Evolutionary conservation across 352 stramenopile genomes (phyloP).

Genomic region (Phytophthora pini): DNA sequence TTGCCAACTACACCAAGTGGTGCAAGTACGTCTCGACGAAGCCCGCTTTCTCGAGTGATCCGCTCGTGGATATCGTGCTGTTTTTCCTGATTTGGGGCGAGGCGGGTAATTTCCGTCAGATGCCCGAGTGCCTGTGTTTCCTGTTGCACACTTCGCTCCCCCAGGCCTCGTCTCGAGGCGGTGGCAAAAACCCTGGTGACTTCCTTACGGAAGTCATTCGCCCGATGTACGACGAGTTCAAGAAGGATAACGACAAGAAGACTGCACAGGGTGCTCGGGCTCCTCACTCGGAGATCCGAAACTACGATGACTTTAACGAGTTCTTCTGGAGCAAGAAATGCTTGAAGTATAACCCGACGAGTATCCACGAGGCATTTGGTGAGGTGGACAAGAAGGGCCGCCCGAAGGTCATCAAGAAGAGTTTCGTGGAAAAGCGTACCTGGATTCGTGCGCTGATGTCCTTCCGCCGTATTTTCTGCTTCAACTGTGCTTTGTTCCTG

Average conservation of each 20-base stretch:
- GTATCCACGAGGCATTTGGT: slow-evolving; percentile 72
- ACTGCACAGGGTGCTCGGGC: slow-evolving; percentile 78
- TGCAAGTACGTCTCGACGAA: slow-evolving; percentile 88
- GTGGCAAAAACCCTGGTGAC: slow-evolving; percentile 66
- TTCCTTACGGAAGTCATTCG: slow-evolving; percentile 83
- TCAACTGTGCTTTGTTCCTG: slow-evolving; percentile 80
- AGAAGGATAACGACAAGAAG: slow-evolving; percentile 91
- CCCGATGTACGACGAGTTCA: slow-evolving; percentile 83
- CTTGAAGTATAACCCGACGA: slow-evolving; percentile 75
- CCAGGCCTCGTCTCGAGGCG: slow-evolving; percentile 63
- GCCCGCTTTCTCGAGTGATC: slow-evolving; percentile 79
- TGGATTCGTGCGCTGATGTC: slow-evolving; percentile 80
- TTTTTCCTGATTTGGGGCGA: slow-evolving; percentile 91
- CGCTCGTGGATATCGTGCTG: slow-evolving; percentile 77
- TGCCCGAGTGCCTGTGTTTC: slow-evolving; percentile 83
- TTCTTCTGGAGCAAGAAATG: slow-evolving; percentile 91
- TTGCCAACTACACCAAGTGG: slow-evolving; percentile 90
- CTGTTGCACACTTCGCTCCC: slow-evolving; percentile 80
- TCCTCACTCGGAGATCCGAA: slow-evolving; percentile 77
- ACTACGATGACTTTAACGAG: slow-evolving; percentile 92
- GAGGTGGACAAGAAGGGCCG: slow-evolving; percentile 84
- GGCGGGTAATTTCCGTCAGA: slow-evolving; percentile 85
- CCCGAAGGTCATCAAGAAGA: slow-evolving; percentile 86
- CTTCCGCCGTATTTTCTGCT: slow-evolving; percentile 87
- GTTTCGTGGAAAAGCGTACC: slow-evolving; percentile 81